These are phyloP conservation scores for Eutrema heterophyllum DNA, from an alignment of 345 rosid genomes.

Conservation along the genomic window DNA sequence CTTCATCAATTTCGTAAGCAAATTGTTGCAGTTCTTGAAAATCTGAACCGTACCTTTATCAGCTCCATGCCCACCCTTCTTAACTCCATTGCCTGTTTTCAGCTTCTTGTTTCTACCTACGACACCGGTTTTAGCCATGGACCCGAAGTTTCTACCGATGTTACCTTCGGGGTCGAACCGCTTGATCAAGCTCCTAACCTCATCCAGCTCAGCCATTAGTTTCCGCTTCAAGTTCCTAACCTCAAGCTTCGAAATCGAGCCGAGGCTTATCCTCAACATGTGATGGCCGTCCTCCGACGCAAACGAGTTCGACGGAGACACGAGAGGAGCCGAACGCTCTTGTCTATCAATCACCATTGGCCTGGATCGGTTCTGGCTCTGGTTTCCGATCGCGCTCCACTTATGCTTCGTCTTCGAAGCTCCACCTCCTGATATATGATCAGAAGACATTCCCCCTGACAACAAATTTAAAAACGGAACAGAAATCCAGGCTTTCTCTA, in stretches of 20 bases:
- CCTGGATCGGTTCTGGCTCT: conserved; percentile 20
- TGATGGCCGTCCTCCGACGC: conserved; percentile 21
- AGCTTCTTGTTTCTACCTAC: conserved; percentile 23
- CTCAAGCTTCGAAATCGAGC: conserved; percentile 26
- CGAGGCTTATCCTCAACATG: conserved; percentile 20
- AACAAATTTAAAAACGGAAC: background rate
- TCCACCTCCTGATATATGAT: conserved; percentile 15
- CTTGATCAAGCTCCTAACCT: conserved; percentile 30
- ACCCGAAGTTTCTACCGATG: background rate
- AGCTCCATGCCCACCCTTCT: conserved; percentile 7
- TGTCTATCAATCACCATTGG: conserved; percentile 13
- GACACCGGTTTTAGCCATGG: conserved; percentile 6
- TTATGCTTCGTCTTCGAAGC: conserved; percentile 28
- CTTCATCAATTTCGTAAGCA: conserved; percentile 73
- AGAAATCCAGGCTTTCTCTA: background rate
- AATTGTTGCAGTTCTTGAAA: conserved; percentile 47
- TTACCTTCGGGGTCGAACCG: conserved; percentile 11
- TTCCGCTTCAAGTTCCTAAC: conserved; percentile 29
- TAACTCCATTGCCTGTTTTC: conserved; percentile 26
- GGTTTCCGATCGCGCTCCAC: conserved; percentile 6
- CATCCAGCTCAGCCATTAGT: conserved; percentile 17
- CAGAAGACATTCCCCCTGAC: conserved; percentile 24
- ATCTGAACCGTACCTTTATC: conserved; percentile 42
- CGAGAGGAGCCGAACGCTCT: conserved; percentile 1
- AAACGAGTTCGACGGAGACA: conserved; percentile 16